A percentile compares a stretch with the other conserved stretches of the same genome.
Conservation (phyloP, 148 eudicot genomes). For the Gaultheria prostrata region DNA sequence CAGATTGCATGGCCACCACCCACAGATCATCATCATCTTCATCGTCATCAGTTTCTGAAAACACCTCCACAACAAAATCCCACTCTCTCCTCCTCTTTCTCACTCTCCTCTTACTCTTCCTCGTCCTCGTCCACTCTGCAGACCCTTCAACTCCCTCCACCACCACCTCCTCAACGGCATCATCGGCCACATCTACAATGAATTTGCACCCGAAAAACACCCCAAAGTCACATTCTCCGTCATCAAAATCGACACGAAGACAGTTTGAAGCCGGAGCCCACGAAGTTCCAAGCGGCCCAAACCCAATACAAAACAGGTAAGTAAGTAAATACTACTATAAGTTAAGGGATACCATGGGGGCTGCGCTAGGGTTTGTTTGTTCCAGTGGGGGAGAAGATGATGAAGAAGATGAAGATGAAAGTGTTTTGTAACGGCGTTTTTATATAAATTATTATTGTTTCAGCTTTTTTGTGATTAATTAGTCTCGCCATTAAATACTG, state of each 20-base stretch:
- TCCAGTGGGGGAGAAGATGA: slow-evolving; percentile 1
- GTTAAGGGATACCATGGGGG: neutral
- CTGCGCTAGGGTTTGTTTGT: slow-evolving; percentile 15
- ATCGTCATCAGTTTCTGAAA: slow-evolving; percentile 13
- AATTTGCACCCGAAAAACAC: slow-evolving; percentile 23
- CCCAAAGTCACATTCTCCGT: slow-evolving; percentile 4
- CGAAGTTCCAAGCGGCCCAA: slow-evolving; percentile 93
- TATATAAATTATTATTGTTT: slow-evolving; percentile 1
- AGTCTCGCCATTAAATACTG: slow-evolving; percentile 21
- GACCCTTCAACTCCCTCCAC: slow-evolving; percentile 20
- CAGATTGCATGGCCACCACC: slow-evolving; percentile 73
- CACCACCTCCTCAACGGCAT: neutral
- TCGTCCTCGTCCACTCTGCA: slow-evolving; percentile 36
- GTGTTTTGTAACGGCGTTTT: slow-evolving; percentile 7
- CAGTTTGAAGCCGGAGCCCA: slow-evolving; percentile 56
- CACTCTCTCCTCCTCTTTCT: slow-evolving; percentile 36
- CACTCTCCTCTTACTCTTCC: slow-evolving; percentile 30
- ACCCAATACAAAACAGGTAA: slow-evolving; percentile 79
- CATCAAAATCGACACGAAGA: neutral
- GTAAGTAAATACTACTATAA: no score
- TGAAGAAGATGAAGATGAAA: neutral
- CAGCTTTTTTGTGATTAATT: slow-evolving; percentile 3
- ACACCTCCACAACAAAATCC: slow-evolving; percentile 34
- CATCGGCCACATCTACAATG: slow-evolving; percentile 7
- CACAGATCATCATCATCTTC: slow-evolving; percentile 16